These are phyloP conservation scores for Capronia coronata DNA, from an alignment of 2,329 filamentous ascomycete species.

Conservation along the genomic window DNA sequence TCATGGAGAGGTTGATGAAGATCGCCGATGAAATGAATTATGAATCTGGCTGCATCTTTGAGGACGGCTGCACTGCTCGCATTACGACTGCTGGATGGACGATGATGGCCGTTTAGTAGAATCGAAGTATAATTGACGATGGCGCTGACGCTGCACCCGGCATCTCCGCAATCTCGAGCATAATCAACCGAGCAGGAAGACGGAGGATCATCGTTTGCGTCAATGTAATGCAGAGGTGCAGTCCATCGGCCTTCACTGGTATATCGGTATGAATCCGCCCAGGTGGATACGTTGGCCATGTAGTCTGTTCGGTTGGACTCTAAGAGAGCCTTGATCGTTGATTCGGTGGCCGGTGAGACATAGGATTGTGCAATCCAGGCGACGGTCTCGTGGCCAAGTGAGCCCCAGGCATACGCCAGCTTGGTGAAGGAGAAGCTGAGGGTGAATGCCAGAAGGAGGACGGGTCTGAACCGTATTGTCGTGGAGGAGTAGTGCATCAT, in stretches of 20 bases:
- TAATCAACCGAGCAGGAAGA: conserved; percentile 19
- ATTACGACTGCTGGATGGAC: conserved; percentile 39
- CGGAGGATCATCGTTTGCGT: conserved; percentile 20
- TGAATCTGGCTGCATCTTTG: conserved; percentile 41
- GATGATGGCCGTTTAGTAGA: conserved; percentile 34
- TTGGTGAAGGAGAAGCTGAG: conserved; percentile 86
- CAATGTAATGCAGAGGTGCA: conserved; percentile 33
- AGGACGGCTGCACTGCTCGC: too few relatives aligned
- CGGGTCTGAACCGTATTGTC: too few relatives aligned
- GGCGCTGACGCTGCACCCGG: conserved; percentile 48
- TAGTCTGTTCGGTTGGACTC: conserved; percentile 41
- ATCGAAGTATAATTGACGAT: conserved; percentile 46
- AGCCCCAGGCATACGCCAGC: conserved; percentile 59
- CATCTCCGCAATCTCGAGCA: conserved; percentile 45
- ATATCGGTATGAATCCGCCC: conserved; percentile 49
- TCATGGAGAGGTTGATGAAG: conserved; percentile 64
- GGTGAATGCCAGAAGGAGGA: conserved; percentile 88
- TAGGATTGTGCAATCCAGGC: conserved; percentile 50
- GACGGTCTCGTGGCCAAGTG: conserved; percentile 48
- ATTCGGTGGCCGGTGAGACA: conserved; percentile 38
- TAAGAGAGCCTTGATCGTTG: conserved; percentile 43
- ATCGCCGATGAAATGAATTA: conserved; percentile 59
- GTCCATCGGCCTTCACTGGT: conserved; percentile 45
- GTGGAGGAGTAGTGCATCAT: neutral
- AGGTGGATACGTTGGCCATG: conserved; percentile 48